phyloP scores from a whole-genome alignment of 345 rosid species.

The Balakata baccata region DNA sequence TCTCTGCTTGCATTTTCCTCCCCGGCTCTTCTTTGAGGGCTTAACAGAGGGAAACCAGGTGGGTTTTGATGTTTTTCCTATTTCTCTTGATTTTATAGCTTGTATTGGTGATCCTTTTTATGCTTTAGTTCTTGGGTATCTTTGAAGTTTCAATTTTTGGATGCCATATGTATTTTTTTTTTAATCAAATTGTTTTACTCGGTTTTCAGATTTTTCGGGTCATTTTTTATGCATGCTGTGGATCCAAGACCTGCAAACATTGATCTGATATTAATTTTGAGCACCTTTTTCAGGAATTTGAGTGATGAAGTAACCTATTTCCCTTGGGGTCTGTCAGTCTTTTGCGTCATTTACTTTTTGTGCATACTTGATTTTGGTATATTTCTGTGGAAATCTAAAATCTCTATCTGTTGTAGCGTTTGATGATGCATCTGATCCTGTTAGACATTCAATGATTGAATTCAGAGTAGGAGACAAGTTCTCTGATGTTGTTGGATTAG shows the following conservation, averaged over 20 bases:
- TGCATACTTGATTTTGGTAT: slow-evolving; percentile 1
- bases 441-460: background rate
- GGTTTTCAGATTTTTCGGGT: background rate
- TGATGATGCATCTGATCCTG: slow-evolving; percentile 6
- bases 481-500: background rate
- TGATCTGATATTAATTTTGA: slow-evolving; percentile 11
- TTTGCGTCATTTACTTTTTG: background rate
- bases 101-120: slow-evolving; percentile 4
- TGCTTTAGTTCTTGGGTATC: background rate
- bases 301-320: slow-evolving; percentile 5
- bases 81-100: background rate
- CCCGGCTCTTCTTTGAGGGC: slow-evolving; percentile 11
- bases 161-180: background rate
- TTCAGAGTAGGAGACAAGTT: background rate
- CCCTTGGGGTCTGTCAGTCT: background rate
- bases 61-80: slow-evolving; percentile 15
- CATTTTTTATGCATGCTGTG: slow-evolving; percentile 6
- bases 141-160: background rate
- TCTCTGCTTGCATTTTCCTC: slow-evolving; percentile 25
- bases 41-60: slow-evolving; percentile 31
- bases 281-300: slow-evolving; percentile 6
- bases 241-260: background rate
- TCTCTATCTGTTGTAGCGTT: background rate
- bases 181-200: background rate
- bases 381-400: background rate